phyloP scores from a whole-genome alignment of 2,329 filamentous ascomycete genomes.

The Boeremia lycopersici region DNA sequence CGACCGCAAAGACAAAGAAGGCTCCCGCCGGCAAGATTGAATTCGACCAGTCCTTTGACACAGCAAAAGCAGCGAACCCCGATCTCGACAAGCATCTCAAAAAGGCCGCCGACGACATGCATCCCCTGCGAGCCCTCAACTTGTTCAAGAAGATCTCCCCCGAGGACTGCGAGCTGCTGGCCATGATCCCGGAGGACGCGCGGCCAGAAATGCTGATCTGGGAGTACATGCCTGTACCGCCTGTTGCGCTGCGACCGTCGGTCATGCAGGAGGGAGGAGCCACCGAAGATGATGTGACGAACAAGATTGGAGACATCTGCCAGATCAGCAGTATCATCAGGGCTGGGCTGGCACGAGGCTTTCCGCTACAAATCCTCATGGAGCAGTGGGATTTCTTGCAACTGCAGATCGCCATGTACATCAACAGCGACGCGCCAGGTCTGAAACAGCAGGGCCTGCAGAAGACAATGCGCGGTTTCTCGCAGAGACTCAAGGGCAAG shows the following conservation, averaged over 20 bases:
- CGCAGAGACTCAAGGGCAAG: constrained; percentile 94
- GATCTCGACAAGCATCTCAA: constrained; percentile 90
- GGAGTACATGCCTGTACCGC: constrained; percentile 93
- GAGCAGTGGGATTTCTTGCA: constrained; percentile 99
- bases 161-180: constrained; percentile 87
- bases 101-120: constrained; percentile 93
- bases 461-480: constrained; percentile 90
- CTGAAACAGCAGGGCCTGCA: constrained; percentile 86
- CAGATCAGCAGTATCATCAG: constrained; percentile 88
- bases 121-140: constrained; percentile 85
- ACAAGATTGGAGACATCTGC: constrained; percentile 95
- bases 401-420: constrained; percentile 94
- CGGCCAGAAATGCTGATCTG: constrained; percentile 97
- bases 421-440: constrained; percentile 94
- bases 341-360: constrained; percentile 80
- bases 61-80: constrained; percentile 75
- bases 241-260: constrained; percentile 91
- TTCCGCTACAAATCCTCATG: constrained; percentile 87
- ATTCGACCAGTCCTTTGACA: constrained; percentile 84
- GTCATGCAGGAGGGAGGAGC: constrained; percentile 92
- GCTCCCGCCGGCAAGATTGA: constrained; percentile 79
- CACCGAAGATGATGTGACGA: constrained; percentile 95
- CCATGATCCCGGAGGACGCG: constrained; percentile 83
- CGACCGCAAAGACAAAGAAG: constrained; percentile 82
- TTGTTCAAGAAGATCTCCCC: constrained; percentile 87